phyloP scores from a whole-genome alignment of 1,284 basidiomycete genomes.

The Cystobasidium slooffiae region DNA sequence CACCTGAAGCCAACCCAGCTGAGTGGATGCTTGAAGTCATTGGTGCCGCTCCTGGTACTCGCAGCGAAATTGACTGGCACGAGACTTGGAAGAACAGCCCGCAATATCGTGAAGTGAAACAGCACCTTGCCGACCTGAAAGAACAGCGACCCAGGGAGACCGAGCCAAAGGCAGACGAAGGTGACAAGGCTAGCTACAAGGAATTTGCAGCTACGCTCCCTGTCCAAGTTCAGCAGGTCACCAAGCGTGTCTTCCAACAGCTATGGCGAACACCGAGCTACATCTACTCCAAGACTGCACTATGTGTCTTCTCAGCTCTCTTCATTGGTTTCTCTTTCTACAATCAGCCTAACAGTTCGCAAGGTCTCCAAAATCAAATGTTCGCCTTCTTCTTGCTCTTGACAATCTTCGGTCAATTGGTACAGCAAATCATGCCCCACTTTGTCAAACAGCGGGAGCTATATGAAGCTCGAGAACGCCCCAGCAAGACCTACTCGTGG shows the following conservation, averaged over 20 bases:
- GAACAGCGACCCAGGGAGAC: conserved; percentile 51
- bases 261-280: conserved; percentile 73
- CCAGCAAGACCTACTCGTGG: conserved; percentile 83
- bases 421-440: conserved; percentile 59
- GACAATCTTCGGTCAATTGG: conserved; percentile 58
- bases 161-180: conserved; percentile 31
- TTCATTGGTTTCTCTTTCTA: conserved; percentile 61
- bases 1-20: conserved; percentile 62
- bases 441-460: conserved; percentile 63
- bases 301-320: conserved; percentile 57
- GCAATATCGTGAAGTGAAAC: conserved; percentile 58
- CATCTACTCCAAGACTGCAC: conserved; percentile 71
- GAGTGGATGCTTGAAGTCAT: conserved; percentile 65
- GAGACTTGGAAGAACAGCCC: conserved; percentile 68
- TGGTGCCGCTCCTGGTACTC: conserved; percentile 71
- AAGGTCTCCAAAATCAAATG: conserved; percentile 77
- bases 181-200: conserved; percentile 54
- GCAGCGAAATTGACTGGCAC: conserved; percentile 74
- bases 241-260: conserved; percentile 63
- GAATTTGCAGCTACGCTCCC: conserved; percentile 65
- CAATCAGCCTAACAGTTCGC: conserved; percentile 67
- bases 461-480: conserved; percentile 74
- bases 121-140: conserved; percentile 60
- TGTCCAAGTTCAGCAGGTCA: conserved; percentile 64
- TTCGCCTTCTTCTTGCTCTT: conserved; percentile 62